Evolutionary conservation across 805 yeast species (phyloP), one percentile per base, ranked within the genome.

Genomic region (Kodamaea kaohsiungensis): DNA sequence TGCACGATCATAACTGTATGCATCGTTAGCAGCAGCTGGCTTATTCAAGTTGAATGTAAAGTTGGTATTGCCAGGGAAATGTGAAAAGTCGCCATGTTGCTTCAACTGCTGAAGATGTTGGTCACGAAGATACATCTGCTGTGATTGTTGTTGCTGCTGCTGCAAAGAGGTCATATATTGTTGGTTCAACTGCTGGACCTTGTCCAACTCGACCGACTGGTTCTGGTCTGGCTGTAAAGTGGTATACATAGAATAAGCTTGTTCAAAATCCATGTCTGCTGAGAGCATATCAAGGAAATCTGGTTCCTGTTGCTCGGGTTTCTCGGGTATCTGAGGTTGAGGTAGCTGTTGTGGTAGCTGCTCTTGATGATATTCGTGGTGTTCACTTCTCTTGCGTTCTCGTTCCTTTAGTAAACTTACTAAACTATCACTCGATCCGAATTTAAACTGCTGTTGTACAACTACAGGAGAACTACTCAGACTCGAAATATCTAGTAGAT

Each of bases 231-330:
- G 76, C 59, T 75, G 79, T 48, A 75, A 60, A 43, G 65, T 66
- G 42, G 67, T 62, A 62, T 75, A 76, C 72, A 73, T 69, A 35
- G 65, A 58, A 57, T 74, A 76, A 10, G 79, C 79, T 63, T 75
- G 78, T 65, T 76, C 79, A 51, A 76, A 76, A 52, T 75, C 75
- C 79, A 75, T 75, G 63, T 75, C 78, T 51, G 66, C 63, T 17
- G 73, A 62, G 50, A 72, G 69, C 68, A 72, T 62, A 51, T 72
- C 73, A 43, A 69, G 55, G 43, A 58, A 52, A 16, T 30, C 15
- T 10, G 46, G 22, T 17, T 40, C 45, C 45, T 40, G 25, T 15
- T 40, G 45, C n/a, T 40, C 35, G 35, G 35, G 35, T 12, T 30
- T 30, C 35, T 30, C 13, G 35, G 35, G 35, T 5, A 12, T 22